Conservation (phyloP, 495 filamentous ascomycete genomes). For the Haplographium delicatum region DNA sequence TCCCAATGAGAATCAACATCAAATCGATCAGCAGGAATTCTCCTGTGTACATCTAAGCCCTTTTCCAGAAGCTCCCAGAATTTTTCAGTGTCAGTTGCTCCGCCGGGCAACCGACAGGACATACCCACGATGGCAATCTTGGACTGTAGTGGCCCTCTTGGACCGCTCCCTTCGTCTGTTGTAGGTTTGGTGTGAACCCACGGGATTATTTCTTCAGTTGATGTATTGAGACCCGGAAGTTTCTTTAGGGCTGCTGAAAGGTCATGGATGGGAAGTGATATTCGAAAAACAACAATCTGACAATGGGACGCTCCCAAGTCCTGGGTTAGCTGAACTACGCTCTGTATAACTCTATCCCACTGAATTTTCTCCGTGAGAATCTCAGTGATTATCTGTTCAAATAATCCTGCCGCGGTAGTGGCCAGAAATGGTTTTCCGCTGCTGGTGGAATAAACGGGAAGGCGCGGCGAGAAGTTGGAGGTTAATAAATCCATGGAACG, state of each 20-base stretch:
- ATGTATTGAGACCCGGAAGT: neutral
- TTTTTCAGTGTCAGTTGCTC: conserved; percentile 51
- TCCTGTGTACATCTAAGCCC: conserved; percentile 54
- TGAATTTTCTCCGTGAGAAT: conserved; percentile 30
- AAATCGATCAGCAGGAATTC: conserved; percentile 72
- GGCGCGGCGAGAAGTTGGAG: conserved; percentile 7
- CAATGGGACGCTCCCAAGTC: conserved; percentile 6
- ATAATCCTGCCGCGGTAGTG: conserved; percentile 20
- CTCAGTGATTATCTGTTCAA: conserved; percentile 30
- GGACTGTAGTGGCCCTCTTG: neutral
- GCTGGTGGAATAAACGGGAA: conserved; percentile 19
- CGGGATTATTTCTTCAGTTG: neutral
- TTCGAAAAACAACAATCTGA: conserved; percentile 17
- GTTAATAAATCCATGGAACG: conserved; percentile 1
- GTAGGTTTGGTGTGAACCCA: neutral
- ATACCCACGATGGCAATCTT: conserved; percentile 68
- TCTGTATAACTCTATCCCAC: conserved; percentile 28
- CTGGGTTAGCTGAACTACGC: conserved; percentile 10
- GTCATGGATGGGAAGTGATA: conserved; percentile 19
- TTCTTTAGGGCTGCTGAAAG: neutral
- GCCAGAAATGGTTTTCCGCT: conserved; percentile 22
- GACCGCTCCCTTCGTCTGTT: neutral
- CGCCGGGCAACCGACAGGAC: conserved; percentile 66
- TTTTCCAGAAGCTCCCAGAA: conserved; percentile 69
- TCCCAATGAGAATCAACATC: conserved; percentile 74